Base-by-base conservation (phyloP, 495 filamentous ascomycete species). In the Halenospora varia region DNA sequence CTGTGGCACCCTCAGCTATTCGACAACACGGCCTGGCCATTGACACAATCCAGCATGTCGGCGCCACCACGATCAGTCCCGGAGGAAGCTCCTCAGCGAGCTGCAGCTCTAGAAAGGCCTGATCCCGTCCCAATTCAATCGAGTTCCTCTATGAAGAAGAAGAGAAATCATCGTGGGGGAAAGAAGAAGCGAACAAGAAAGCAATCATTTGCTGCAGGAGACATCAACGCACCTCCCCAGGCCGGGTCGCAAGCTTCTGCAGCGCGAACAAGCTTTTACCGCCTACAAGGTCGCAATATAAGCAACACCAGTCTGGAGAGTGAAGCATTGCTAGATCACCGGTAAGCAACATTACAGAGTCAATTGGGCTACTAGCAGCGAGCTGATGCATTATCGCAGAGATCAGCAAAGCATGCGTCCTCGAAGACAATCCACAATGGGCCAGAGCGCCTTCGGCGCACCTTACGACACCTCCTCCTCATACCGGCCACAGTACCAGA, bases 291-390 rank as follows among this genome's bases (percentile, higher is more conserved):
- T 17, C 63, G 69, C 4, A 88, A 86, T 66, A 51, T 85, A 58
- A 96, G 90, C 68, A 85, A 77, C 66, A 90, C 88, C 3, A 95
- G 90, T 65, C 71, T 96, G 52, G 90, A 92, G 53, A 93, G 88
- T 65, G 82, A 90, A 63, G 84, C 82, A 2, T 75, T 95, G 47
- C 71, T 95, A 44, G 90, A 95, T 66, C 90, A 96, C 65, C 78
- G 88, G 88, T 90, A 73, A 25, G 66, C n/a, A 53, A 6, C 48
- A 29, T 25, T 19, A n/a, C 25, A 49, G 23, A 25, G 3, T 11
- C 55, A 50, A n/a, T 47, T 10, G 6, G 15, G 25, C 10, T 19
- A 26, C 10, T 15, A 54, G 48, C 19, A 51, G 23, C 55, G 64
- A 47, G 59, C 51, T 48, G 19, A 17, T 46, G 42, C 17, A 17